Evolutionary conservation across 2,329 filamentous ascomycete genomes (phyloP), one percentile per base, ranked within the genome.

Genomic region (Corynespora cassiicola): DNA sequence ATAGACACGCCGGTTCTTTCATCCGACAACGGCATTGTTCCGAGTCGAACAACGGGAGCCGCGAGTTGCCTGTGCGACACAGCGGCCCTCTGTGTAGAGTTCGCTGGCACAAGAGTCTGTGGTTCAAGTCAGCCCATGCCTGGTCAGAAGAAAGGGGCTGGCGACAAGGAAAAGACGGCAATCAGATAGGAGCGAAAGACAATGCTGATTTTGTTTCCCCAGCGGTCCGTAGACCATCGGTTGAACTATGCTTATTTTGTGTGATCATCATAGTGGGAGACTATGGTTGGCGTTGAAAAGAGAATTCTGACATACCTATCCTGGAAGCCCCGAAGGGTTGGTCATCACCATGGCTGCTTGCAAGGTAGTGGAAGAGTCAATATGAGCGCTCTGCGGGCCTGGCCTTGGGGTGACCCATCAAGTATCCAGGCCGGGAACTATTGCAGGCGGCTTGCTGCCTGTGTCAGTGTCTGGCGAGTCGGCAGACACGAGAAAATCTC

Each of bases 121-220:
- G n/a, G n/a, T n/a, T n/a, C 22, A 8, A 24, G 22, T 24, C 22
- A 24, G 22, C 7, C 8, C 21, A 26, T 12, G 27, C 24, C 22
- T 22, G 23, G 19, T 23, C 12, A 31, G 22, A 17, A 6, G 15
- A 12, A 36, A 29, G 7, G 37, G 19, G 15, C 24, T 15, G 25
- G 22, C 14, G 21, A 15, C 15, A 20, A 18, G n/a, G 6, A 11
- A 15, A 7, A 14, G 22, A 17, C 10, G 27, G 19, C 23, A 27
- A 54, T 71, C 66, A 69, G 64, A 69, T 69, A 69, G 68, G 65
- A 63, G 67, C 63, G 67, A 71, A 70, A 69, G 67, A 71, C 65
- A 60, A 59, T 63, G 60, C n/a, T n/a, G 48, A 55, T 63, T 46
- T 68, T 61, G 54, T 65, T 52, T 69, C 66, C 66, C 59, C 68